Base-by-base conservation (phyloP, 2,329 filamentous ascomycete genomes). In the Bertia moriformis region DNA sequence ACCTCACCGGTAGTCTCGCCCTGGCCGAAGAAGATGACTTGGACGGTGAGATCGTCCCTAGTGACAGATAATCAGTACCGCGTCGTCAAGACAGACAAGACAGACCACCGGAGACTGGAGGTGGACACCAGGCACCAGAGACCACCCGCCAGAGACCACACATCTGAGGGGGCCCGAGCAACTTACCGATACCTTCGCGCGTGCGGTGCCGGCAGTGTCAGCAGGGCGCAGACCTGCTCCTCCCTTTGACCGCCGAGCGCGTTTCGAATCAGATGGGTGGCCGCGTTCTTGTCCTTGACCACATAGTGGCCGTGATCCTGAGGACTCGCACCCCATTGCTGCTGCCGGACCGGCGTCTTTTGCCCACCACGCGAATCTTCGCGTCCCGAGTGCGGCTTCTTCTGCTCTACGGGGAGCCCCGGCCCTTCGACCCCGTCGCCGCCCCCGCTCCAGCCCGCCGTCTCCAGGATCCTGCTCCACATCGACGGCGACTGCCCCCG, bases 21-120 rank as follows among this genome's bases (percentile, higher is more conserved):
- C 48, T 93, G 76, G 43, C 91, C 91, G 51, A 98, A 98, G 70
- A 98, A 98, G 53, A 98, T 93, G 44, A 98, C 91, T 58, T 98
- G 86, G 14, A 98, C 89, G 0, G 91, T 98, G 45, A 98, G 64
- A 55, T 98, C 91, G 55, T 98, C 91, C 48, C 86, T 89, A 43
- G 35, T 18, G 12, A 39, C 13, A 35, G 18, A 41, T 33, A 14
- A 30, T 4, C 17, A 42, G 10, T 1, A 14, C 14, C 17, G 13
- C 32, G 18, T 29, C 3, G 19, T 19, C 15, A 4, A 14, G 4
- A 27, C 4, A 2, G 22, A 18, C 12, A 15, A 14, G 18, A 4
- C 14, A 20, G 47, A 37, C n/a, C 14, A 10, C 32, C 32, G 10
- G 15, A 18, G 15, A n/a, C n/a, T n/a, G n/a, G n/a, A n/a, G n/a